These are phyloP conservation scores for Ceratobasidium sp. DNA, from an alignment of 1,284 basidiomycete genomes.

Conservation along the genomic window DNA sequence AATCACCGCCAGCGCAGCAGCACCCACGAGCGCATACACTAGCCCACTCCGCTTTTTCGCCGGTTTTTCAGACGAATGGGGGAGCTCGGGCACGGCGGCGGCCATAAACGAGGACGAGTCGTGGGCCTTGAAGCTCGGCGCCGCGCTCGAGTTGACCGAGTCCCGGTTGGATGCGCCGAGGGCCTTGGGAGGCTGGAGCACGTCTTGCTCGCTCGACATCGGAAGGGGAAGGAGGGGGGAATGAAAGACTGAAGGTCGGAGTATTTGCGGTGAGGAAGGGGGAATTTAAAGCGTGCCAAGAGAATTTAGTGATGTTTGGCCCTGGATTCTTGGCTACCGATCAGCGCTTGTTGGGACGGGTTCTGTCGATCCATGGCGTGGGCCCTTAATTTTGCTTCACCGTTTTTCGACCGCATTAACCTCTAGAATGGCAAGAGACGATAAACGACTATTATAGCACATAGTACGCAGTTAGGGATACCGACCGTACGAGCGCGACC, in stretches of 20 bases:
- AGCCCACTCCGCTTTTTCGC: neutral
- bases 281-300: conserved; percentile 4
- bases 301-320: neutral
- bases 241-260: neutral
- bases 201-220: conserved; percentile 16
- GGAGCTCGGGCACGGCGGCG: conserved; percentile 9
- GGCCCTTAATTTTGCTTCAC: too few relatives aligned
- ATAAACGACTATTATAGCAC: too few relatives aligned
- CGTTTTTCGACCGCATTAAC: too few relatives aligned
- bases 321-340: neutral
- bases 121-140: conserved; percentile 5
- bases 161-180: conserved; percentile 24
- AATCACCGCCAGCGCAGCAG: conserved; percentile 9
- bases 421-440: too few relatives aligned
- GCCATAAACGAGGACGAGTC: conserved; percentile 28
- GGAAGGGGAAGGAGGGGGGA: neutral
- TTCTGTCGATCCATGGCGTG: too few relatives aligned
- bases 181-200: conserved; percentile 32
- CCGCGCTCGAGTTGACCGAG: conserved; percentile 14
- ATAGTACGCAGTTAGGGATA: too few relatives aligned
- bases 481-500: neutral
- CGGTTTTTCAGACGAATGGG: neutral
- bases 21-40: conserved; percentile 22
- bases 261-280: neutral
- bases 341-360: neutral